Conservation (phyloP, 306 rosid species). For the Castanospermum australe region DNA sequence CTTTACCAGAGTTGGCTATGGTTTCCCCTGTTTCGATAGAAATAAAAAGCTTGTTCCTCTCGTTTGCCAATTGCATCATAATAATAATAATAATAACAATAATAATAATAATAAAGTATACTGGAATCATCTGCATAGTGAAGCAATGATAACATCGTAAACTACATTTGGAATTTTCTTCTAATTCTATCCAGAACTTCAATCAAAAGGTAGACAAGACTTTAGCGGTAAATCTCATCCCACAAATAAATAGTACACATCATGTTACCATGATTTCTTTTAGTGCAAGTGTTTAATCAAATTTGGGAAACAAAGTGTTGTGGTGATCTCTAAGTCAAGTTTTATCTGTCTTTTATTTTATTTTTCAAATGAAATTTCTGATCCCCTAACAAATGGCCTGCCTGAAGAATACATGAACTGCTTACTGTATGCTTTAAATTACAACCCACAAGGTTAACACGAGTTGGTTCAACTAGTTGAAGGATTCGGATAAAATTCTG, state of each 20-base stretch:
- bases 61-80: constrained; percentile 32
- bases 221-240: not conserved
- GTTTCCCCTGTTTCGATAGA: constrained; percentile 33
- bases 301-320: not conserved
- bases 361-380: not conserved
- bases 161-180: not conserved
- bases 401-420: not conserved
- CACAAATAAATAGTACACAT: not conserved
- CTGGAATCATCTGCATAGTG: not conserved
- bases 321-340: not conserved
- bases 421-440: not conserved
- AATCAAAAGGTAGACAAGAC: not conserved
- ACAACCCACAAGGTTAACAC: not conserved
- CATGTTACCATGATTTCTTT: not conserved
- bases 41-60: constrained; percentile 41
- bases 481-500: too few species aligned
- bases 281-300: not conserved
- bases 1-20: constrained; percentile 29
- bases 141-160: not conserved
- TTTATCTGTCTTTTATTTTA: not conserved
- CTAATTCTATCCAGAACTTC: not conserved
- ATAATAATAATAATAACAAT: not conserved
- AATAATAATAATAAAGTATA: not conserved
- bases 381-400: not conserved
- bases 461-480: too few species aligned